Evolutionary conservation across 257 asterid species (phyloP), one percentile per base, ranked within the genome.

Genomic region (Solanum sparsipilum): DNA sequence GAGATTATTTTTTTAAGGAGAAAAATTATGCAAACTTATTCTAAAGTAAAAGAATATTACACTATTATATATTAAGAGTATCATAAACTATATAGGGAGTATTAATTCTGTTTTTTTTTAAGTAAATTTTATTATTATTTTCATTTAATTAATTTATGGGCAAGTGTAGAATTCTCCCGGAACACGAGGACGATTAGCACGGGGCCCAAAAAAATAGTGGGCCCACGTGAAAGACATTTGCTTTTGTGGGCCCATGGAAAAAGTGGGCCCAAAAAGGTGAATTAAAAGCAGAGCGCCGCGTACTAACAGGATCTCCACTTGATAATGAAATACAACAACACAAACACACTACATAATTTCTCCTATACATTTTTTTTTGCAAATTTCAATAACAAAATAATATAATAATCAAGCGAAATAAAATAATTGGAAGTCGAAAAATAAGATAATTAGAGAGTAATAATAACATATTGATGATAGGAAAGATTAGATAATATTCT

Each of bases 271-370:
- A 52, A 39, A 74, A 32, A 15, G 12, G 72, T 68, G 35, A 52
- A 70, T 65, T 39, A 87, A 87, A 87, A 25, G 84, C 5, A 8
- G 34, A 13, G 87, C 87, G 87, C 87, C 87, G 87, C 89, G 87
- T 82, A 63, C 0, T 31, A 87, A 58, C 38, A 58, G 31, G 67
- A 32, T 13, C 85, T 75, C 88, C 88, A n/a, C 41, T 56, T 39
- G 84, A 76, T 76, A 76, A 76, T 76, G 58, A 76, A 70, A 6
- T 48, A 11, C 16, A 73, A 36, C 10, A 34, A 74, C 31, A 20
- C 13, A 60, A 60, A 21, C 68, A 20, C 67, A 7, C 25, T 58
- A 58, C 67, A 3, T 48, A 48, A 48, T 48, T 48, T 48, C 60
- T 48, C 3, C 3, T 15, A 18, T 16, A 15, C 23, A 48, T 15